These are phyloP conservation scores for Musa itinerans DNA, from an alignment of 176 grass and related monocot species.

Conservation along the genomic window DNA sequence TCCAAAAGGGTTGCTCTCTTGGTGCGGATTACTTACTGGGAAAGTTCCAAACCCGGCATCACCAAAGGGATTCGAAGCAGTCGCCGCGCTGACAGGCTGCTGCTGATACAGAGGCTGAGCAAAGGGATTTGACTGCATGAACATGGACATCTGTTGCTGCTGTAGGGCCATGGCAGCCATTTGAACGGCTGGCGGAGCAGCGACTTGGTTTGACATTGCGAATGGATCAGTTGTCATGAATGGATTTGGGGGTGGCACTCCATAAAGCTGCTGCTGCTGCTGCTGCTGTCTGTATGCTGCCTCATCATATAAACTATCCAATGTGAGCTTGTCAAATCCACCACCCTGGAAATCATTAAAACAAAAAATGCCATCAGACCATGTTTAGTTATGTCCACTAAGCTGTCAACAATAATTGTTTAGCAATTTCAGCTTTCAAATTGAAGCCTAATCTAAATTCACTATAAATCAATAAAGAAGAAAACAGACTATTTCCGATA, in stretches of 20 bases:
- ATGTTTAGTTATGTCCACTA: not conserved
- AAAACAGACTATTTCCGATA: not conserved
- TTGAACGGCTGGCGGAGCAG: conserved; percentile 66
- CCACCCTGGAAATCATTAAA: conserved; percentile 30
- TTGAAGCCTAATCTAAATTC: not conserved
- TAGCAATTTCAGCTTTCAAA: not conserved
- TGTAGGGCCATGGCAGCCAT: conserved; percentile 84
- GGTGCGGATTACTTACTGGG: not conserved
- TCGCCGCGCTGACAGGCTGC: not conserved
- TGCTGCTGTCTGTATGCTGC: conserved; percentile 55
- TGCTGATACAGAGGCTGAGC: not conserved
- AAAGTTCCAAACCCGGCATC: conserved; percentile 1
- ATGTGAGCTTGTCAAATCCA: conserved; percentile 57
- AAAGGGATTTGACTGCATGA: conserved; percentile 42
- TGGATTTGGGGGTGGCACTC: conserved; percentile 45
- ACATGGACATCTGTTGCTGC: conserved; percentile 50
- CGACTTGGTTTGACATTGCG: conserved; percentile 49
- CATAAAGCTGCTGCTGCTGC: conserved; percentile 38
- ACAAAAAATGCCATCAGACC: not conserved
- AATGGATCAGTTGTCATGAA: conserved; percentile 77
- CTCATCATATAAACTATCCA: conserved; percentile 59
- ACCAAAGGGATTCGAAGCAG: conserved; percentile 3
- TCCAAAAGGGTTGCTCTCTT: conserved; percentile 5
- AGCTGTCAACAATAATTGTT: not conserved
- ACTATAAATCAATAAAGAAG: not conserved